Evolutionary conservation across 2,329 filamentous ascomycete species (phyloP).

Genomic region (Ophiostoma fasciatum): DNA sequence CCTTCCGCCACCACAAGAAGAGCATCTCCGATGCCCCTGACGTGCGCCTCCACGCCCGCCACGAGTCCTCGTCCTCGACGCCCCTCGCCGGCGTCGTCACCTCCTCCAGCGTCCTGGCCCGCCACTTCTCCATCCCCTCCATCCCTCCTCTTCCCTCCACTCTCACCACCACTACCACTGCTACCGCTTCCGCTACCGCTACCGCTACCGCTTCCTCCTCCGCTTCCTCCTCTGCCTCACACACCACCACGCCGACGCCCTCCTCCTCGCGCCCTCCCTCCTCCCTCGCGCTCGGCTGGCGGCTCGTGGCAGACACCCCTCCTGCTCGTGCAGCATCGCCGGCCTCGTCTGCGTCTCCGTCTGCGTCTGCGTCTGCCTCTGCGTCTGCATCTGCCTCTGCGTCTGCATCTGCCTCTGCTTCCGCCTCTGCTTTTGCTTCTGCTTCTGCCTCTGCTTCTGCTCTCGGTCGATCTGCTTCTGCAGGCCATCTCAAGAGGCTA

Average conservation of each 20-base stretch:
- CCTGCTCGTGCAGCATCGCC: too few relatives aligned
- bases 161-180: constrained; percentile 4
- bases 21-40: constrained; percentile 28
- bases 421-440: constrained; percentile 9
- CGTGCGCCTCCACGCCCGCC: constrained; percentile 26
- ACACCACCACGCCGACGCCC: neutral
- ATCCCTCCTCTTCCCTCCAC: constrained; percentile 3
- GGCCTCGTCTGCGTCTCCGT: too few relatives aligned
- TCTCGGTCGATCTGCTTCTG: constrained; percentile 40
- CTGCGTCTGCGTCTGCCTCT: too few relatives aligned
- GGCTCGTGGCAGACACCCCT: too few relatives aligned
- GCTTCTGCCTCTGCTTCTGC: constrained; percentile 14
- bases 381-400: too few relatives aligned
- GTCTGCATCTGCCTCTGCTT: too few relatives aligned
- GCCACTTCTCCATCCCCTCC: constrained; percentile 55
- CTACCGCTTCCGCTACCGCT: constrained; percentile 44
- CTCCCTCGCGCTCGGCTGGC: too few relatives aligned
- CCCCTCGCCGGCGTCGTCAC: constrained; percentile 52
- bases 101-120: constrained; percentile 47
- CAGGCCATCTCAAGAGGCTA: constrained; percentile 70
- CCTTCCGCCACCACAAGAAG: constrained; percentile 27
- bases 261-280: neutral
- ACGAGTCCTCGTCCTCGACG: constrained; percentile 28
- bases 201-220: constrained; percentile 48
- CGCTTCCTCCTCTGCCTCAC: constrained; percentile 47